A percentile compares a stretch with the other conserved stretches of the same genome.
Conservation (phyloP, 1,139 yeast species). For the Magnusiomyces tetraspermus region DNA sequence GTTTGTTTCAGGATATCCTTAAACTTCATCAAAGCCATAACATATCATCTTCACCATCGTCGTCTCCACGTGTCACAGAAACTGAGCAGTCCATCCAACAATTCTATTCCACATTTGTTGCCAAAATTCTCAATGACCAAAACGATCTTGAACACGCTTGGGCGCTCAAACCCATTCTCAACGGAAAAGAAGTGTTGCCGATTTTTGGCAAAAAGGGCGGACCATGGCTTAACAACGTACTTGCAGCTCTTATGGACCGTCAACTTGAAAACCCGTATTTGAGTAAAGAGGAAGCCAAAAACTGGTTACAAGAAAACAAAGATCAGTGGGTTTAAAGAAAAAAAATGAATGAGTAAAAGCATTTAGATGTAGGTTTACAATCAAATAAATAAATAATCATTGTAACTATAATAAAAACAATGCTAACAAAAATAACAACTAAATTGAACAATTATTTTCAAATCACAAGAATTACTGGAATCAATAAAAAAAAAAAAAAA, state of each 20-base stretch:
- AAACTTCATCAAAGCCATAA: background rate
- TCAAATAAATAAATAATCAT: too few relatives aligned
- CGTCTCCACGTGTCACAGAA: background rate
- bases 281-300: conserved; percentile 42
- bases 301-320: conserved; percentile 15
- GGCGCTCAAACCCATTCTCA: conserved; percentile 30
- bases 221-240: conserved; percentile 63
- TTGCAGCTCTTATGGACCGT: conserved; percentile 52
- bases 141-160: conserved; percentile 27
- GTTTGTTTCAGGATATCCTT: conserved; percentile 19
- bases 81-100: background rate
- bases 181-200: conserved; percentile 52
- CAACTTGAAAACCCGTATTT: conserved; percentile 63
- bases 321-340: background rate
- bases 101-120: conserved; percentile 16
- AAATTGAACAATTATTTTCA: too few relatives aligned
- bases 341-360: background rate
- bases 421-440: too few relatives aligned
- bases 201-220: conserved; percentile 57
- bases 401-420: too few relatives aligned
- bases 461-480: too few relatives aligned
- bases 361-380: too few relatives aligned
- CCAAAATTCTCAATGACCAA: conserved; percentile 14
- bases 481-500: background rate
- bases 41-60: background rate